Base-by-base conservation (phyloP, 805 yeast species). In the Torulaspora delbrueckii region DNA sequence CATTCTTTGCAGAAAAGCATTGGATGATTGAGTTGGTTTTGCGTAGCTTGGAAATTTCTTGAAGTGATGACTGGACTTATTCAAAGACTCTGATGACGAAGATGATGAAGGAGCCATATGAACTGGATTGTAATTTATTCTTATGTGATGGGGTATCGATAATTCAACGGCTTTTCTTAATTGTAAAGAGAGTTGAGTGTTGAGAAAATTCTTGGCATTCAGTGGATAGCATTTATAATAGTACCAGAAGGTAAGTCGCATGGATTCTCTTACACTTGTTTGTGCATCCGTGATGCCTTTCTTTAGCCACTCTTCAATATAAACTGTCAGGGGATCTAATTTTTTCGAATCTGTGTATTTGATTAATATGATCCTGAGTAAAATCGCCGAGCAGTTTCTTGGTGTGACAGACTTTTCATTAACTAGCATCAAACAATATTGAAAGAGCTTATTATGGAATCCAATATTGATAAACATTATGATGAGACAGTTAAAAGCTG, bases 251-350 rank as follows among this genome's bases (percentile, higher is more conserved):
- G 88, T 73, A 2, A 72, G 69, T 60, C 96, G 76, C 70, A 83
- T 85, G 0, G 79, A 69, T 55, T 81, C 95, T 52, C 97, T 74
- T 0, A 86, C 96, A 0, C 77, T 69, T 0, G 90, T 87, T 47
- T 84, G 84, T 0, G 96, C 86, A 62, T 90, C 98, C 0, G 78
- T 60, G 0, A 93, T 68, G 16, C 91, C 82, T 54, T 78, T 81
- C 3, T 67, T 49, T 1, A 87, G 58, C 51, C 81, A 69, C 38
- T 72, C 77, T 27, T 71, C 81, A 1, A 82, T 56, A 45, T 62
- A 3, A 14, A 58, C 28, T 7, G 53, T 34, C n/a, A 55, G 52
- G 64, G 55, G 13, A 74, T 84, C 43, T 65, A 59, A 48, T 68
- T 49, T 31, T 49, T 19, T 19, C 50, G 58, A 52, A 54, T 48